phyloP scores from a whole-genome alignment of 768 basidiomycete genomes.

The Serendipita sp. region DNA sequence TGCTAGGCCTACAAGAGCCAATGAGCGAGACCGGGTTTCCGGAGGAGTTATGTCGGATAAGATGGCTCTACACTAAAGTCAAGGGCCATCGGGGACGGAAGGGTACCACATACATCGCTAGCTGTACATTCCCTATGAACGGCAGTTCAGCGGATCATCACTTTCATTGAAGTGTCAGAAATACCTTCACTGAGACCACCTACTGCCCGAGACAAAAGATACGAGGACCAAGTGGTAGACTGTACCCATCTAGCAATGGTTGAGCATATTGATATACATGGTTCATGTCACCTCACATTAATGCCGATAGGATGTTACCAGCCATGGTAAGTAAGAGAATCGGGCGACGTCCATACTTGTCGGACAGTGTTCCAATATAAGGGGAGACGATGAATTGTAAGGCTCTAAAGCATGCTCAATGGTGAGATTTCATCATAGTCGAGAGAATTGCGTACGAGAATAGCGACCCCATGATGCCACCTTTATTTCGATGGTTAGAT shows the following conservation, averaged over 20 bases:
- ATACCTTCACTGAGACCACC: conserved; percentile 77
- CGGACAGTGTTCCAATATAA: conserved; percentile 66
- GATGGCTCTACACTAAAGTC: conserved; percentile 49
- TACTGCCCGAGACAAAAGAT: conserved; percentile 75
- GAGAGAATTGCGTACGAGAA: conserved; percentile 53
- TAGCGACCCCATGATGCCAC: conserved; percentile 82
- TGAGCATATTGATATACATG: conserved; percentile 5
- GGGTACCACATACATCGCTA: conserved; percentile 60
- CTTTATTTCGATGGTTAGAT: conserved; percentile 20
- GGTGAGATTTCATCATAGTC: background rate
- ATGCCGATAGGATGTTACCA: conserved; percentile 83
- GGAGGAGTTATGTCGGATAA: conserved; percentile 80
- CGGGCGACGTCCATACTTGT: conserved; percentile 76
- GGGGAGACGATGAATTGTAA: conserved; percentile 78
- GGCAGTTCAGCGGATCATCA: background rate
- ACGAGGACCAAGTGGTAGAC: conserved; percentile 80
- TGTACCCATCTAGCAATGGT: conserved; percentile 56
- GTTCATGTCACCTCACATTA: conserved; percentile 40
- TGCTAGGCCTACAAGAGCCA: conserved; percentile 89
- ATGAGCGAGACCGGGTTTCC: conserved; percentile 62
- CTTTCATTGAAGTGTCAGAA: background rate
- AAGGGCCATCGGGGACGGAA: background rate
- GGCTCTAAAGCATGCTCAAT: conserved; percentile 28
- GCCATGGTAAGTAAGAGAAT: conserved; percentile 77
- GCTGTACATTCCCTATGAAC: conserved; percentile 62